Base-by-base conservation (phyloP, 2,329 filamentous ascomycete genomes). In the Beauveria australis region DNA sequence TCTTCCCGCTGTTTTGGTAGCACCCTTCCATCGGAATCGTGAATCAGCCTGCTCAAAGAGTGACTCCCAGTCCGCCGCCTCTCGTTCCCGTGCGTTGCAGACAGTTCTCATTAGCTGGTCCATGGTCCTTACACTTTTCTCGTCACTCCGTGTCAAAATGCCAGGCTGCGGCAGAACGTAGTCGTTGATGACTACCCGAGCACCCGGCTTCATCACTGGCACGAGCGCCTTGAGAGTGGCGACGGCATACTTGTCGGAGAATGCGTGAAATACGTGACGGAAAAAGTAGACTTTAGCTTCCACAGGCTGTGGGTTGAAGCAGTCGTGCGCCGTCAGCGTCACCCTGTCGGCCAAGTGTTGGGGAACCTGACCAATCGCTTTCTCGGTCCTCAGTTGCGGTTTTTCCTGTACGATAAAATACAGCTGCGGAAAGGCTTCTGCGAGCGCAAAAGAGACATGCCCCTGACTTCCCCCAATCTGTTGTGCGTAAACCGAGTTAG, bases 201-300 rank as follows among this genome's bases (percentile, higher is more conserved):
- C 74, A 22, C 81, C 76, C 2, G 77, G 74, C 66, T 80, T 77
- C 60, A 84, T 68, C 41, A 79, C 76, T 1, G 80, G 79, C 1
- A 80, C 70, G 8, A 83, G 70, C 10, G 75, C 75, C 57, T 72
- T 70, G 30, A 79, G 69, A 44, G 82, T 78, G 28, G 71, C 69
- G 37, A 76, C 65, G 1, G 73, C 73, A 57, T 79, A 76, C 22
- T 74, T 74, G 51, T 82, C 80, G 0, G 80, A 76, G 70, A 81
- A 82, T 70, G 83, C 81, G 68, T 85, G 81, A 30, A 85, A 71
- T 61, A 85, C 80, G 71, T 77, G 77, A 48, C 79, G 78, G 68
- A 83, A 76, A 59, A 82, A 72, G 70, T 83, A 85, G 33, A 82
- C 70, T 63, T 81, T 79, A 1, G 79, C 81, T 1, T 68, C 74